A percentile compares a stretch with the other conserved stretches of the same genome.
Conservation (phyloP, 192 early-diverging fungal genomes). For the Coemansia sp. region DNA sequence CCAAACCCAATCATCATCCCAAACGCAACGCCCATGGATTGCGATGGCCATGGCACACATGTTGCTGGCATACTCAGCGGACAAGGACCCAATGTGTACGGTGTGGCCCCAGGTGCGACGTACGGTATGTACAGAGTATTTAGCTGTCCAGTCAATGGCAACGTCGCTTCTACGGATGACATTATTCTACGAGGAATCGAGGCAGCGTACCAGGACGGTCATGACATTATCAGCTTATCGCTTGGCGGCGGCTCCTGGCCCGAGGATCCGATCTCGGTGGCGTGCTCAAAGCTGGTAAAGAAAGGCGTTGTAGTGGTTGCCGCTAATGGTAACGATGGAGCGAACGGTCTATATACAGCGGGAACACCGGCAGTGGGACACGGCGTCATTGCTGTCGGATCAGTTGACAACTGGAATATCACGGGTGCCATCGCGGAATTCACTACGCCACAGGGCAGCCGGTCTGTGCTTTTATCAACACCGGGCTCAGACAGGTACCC, state of each 20-base stretch:
- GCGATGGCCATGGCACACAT: constrained; percentile 71
- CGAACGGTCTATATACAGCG: constrained; percentile 58
- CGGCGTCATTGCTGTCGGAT: constrained; percentile 63
- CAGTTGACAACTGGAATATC: constrained; percentile 57
- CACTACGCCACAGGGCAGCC: constrained; percentile 11
- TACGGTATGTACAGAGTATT: constrained; percentile 70
- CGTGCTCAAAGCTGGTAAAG: constrained; percentile 50
- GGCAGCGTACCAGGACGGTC: constrained; percentile 43
- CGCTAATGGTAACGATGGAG: constrained; percentile 78
- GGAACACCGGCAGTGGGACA: constrained; percentile 55
- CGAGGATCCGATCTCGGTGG: constrained; percentile 53
- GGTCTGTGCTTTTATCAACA: constrained; percentile 3
- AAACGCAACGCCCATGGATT: constrained; percentile 54
- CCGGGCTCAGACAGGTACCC: constrained; percentile 10
- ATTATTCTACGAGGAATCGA: constrained; percentile 65
- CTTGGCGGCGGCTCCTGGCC: constrained; percentile 64
- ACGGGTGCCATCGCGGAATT: constrained; percentile 30
- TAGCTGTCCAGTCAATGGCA: constrained; percentile 52
- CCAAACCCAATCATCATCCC: constrained; percentile 55
- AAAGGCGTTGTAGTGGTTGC: constrained; percentile 63
- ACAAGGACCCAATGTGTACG: constrained; percentile 47
- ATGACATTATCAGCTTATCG: constrained; percentile 67
- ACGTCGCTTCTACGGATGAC: constrained; percentile 48
- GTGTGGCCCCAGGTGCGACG: constrained; percentile 68
- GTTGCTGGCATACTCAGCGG: constrained; percentile 65